Percentiles rank a stretch among this genome's conserved stretches.
These are phyloP conservation scores for Raddia guianensis DNA, from an alignment of 176 grass and related monocot species.

Conservation along the genomic window DNA sequence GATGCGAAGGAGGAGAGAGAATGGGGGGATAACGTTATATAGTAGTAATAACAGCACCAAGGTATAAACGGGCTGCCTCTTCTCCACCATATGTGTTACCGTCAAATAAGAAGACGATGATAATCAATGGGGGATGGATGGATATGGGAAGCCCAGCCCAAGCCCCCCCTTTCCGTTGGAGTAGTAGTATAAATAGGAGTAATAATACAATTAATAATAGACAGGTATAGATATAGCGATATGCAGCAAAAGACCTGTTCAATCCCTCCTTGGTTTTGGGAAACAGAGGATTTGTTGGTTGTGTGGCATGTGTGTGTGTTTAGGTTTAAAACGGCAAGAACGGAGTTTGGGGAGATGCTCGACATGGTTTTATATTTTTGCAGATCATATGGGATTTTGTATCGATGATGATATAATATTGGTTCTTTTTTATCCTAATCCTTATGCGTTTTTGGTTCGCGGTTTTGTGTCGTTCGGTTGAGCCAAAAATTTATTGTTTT, in stretches of 20 bases:
- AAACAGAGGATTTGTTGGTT: background rate
- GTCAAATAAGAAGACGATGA: conserved; percentile 46
- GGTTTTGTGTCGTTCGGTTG: too few species aligned
- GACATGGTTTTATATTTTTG: too few species aligned
- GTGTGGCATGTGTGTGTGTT: too few species aligned
- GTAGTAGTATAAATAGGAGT: background rate
- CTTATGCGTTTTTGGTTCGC: too few species aligned
- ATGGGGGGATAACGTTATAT: background rate
- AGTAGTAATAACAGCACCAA: conserved; percentile 30
- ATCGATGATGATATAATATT: too few species aligned
- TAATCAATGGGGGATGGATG: conserved; percentile 40
- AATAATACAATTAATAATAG: conserved; percentile 6
- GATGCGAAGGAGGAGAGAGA: background rate
- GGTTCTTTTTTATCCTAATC: too few species aligned
- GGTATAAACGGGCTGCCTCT: background rate
- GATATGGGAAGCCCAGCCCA: background rate
- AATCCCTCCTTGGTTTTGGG: too few species aligned
- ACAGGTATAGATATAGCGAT: background rate
- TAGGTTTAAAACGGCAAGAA: too few species aligned
- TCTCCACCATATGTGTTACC: conserved; percentile 50
- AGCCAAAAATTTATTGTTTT: too few species aligned
- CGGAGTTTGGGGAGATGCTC: too few species aligned
- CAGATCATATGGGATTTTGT: too few species aligned
- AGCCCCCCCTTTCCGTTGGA: too few species aligned
- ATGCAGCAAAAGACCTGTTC: background rate